Conservation (phyloP, 805 yeast genomes). For the Candida morakotiae region DNA sequence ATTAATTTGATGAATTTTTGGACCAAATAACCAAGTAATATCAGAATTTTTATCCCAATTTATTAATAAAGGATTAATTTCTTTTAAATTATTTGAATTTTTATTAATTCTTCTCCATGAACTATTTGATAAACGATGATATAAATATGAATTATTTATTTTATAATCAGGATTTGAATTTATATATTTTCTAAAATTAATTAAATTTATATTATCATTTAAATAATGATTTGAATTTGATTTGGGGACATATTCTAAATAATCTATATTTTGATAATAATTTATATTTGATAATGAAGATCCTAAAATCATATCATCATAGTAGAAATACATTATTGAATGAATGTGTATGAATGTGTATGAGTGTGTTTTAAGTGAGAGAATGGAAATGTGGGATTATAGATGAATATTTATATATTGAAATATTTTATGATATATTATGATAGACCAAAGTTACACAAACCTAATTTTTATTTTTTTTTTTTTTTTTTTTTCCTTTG, state of each 20-base stretch:
- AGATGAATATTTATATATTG: too few species aligned
- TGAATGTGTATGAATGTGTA: too few species aligned
- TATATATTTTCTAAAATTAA: slow-evolving; percentile 10
- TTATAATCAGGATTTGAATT: slow-evolving; percentile 8
- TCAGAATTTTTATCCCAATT: slow-evolving; percentile 56
- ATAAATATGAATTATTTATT: slow-evolving; percentile 7
- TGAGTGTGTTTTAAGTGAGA: too few species aligned
- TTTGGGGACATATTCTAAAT: slow-evolving; percentile 17
- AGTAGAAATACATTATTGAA: slow-evolving; percentile 8
- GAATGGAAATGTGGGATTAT: too few species aligned
- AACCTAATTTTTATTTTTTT: too few species aligned
- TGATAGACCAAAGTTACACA: too few species aligned
- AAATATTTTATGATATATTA: too few species aligned
- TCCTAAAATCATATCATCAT: slow-evolving; percentile 13
- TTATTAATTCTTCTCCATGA: slow-evolving; percentile 40
- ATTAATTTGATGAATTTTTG: slow-evolving; percentile 21
- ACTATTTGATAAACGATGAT: slow-evolving; percentile 27
- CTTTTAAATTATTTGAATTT: slow-evolving; percentile 22
- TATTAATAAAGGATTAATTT: slow-evolving; percentile 39
- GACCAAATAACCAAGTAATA: slow-evolving; percentile 54
- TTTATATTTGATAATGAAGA: slow-evolving; percentile 6
- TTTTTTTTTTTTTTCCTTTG: too few species aligned
- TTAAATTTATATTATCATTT: slow-evolving; percentile 16
- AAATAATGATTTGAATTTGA: slow-evolving; percentile 11
- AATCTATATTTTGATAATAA: slow-evolving; percentile 27